Evolutionary conservation across 129 eudicot genomes (phyloP), one percentile per base, ranked within the genome.

Genomic region (Lactuca saligna): DNA sequence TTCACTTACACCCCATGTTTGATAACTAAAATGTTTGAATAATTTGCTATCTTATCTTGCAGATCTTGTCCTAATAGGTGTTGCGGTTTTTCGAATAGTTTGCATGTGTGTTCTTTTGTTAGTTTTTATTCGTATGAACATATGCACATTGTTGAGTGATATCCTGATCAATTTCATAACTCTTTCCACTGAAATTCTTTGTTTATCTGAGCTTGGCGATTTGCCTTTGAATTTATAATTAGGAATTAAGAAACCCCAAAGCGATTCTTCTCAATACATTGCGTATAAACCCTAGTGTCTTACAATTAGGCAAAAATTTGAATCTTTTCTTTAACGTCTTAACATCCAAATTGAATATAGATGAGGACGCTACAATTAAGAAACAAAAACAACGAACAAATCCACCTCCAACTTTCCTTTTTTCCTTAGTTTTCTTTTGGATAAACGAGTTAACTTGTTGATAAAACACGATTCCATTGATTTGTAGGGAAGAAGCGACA

Each of bases 401-500:
- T 25, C 29, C 1, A 25, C 29, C 29, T 25, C 29, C 2, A 25
- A 25, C 29, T 25, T 25, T 68, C 8, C n/a, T 20, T 53, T 17
- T 20, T 13, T 71, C 4, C 4, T 34, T 71, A 5, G 8, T 35
- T 61, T n/a, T 31, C 15, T 59, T 58, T 8, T 17, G 33, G 17
- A 57, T 46, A 58, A 44, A 48, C 48, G 29, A 58, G 9, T 15
- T 29, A 15, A 46, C 48, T 48, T 32, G 17, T 71, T 41, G 17
- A 8, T 71, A 16, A 33, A 75, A 32, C 57, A 61, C 17, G 16
- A 10, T 15, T 53, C 6, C 2, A 2, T 41, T 57, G 31, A 17
- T 50, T 29, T 72, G 68, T 59, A 72, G 70, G 78, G 25, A 3
- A 72, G 8, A 60, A 50, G 70, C 16, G 65, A 12, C 13, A 60